Evolutionary conservation across 495 filamentous ascomycete species (phyloP).

Genomic region (Aspergillus funiculosus): DNA sequence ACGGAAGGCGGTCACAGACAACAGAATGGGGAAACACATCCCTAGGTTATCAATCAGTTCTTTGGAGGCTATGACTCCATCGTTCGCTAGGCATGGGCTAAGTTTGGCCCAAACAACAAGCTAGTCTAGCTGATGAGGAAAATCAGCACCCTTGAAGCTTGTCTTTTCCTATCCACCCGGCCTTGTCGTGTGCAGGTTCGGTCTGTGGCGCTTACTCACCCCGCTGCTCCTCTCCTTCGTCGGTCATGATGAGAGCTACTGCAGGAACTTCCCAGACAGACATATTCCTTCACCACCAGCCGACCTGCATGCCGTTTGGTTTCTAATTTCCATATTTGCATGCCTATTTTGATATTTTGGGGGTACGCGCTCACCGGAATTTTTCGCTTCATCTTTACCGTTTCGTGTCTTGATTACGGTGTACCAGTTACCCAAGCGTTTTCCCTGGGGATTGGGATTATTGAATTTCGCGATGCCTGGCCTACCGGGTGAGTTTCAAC

Average conservation of each 20-base stretch:
- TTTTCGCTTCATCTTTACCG: constrained; percentile 2
- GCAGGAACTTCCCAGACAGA: constrained; percentile 25
- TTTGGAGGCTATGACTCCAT: neutral
- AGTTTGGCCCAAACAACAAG: neutral
- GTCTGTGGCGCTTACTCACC: constrained; percentile 12
- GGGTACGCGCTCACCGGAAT: neutral
- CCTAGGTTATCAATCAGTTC: neutral
- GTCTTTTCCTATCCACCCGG: neutral
- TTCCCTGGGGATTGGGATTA: constrained; percentile 10
- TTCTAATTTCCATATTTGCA: constrained; percentile 1
- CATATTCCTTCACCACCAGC: constrained; percentile 19
- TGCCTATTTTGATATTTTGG: constrained; percentile 7
- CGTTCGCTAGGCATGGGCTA: constrained; percentile 4
- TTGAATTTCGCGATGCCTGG: constrained; percentile 61
- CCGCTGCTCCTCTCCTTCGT: constrained; percentile 9
- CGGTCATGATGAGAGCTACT: constrained; percentile 32
- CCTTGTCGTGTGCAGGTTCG: constrained; percentile 9
- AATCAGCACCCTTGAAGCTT: neutral
- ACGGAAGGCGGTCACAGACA: constrained; percentile 8
- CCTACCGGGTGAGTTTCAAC: constrained; percentile 62
- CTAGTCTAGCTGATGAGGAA: neutral
- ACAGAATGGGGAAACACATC: constrained; percentile 12
- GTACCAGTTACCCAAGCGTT: constrained; percentile 12
- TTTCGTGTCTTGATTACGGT: constrained; percentile 10
- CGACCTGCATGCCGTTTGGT: constrained; percentile 12